A percentile compares a stretch with the other conserved stretches of the same genome.
These are phyloP conservation scores for Yarrowia porcina DNA, from an alignment of 805 yeast genomes.

Conservation along the genomic window DNA sequence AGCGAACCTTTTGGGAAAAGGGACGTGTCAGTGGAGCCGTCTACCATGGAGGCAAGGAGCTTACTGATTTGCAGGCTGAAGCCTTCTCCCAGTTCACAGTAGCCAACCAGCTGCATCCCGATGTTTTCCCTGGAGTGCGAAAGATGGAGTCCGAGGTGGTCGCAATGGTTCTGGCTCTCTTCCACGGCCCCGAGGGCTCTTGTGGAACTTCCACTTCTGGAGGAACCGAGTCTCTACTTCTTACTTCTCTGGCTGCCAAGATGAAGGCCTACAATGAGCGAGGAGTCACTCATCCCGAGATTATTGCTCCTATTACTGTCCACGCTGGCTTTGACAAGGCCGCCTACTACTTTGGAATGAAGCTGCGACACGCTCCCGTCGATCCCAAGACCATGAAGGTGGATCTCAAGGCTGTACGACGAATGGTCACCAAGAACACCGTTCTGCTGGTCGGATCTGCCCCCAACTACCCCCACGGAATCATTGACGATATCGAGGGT, in stretches of 20 bases:
- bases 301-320: conserved; percentile 81
- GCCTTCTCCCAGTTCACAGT: conserved; percentile 77
- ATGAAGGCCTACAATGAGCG: conserved; percentile 54
- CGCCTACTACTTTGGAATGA: conserved; percentile 83
- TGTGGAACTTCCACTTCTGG: conserved; percentile 89
- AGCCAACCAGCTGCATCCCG: conserved; percentile 95
- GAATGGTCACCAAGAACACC: conserved; percentile 73
- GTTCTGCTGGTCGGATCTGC: conserved; percentile 88
- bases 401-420: conserved; percentile 56
- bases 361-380: conserved; percentile 72
- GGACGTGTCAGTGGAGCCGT: conserved; percentile 95
- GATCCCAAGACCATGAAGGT: conserved; percentile 67
- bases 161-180: conserved; percentile 77
- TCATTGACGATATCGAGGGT: conserved; percentile 80
- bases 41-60: conserved; percentile 87
- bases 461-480: conserved; percentile 96
- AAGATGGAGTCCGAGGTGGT: conserved; percentile 97
- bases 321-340: conserved; percentile 98
- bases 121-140: conserved; percentile 92
- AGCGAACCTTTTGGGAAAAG: conserved; percentile 74
- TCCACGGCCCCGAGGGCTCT: conserved; percentile 71
- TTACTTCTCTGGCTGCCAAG: conserved; percentile 78
- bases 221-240: conserved; percentile 87
- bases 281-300: conserved; percentile 73
- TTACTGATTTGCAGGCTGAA: conserved; percentile 66